Evolutionary conservation across 176 grass and related monocot species (phyloP).

Genomic region (Thalia dealbata): DNA sequence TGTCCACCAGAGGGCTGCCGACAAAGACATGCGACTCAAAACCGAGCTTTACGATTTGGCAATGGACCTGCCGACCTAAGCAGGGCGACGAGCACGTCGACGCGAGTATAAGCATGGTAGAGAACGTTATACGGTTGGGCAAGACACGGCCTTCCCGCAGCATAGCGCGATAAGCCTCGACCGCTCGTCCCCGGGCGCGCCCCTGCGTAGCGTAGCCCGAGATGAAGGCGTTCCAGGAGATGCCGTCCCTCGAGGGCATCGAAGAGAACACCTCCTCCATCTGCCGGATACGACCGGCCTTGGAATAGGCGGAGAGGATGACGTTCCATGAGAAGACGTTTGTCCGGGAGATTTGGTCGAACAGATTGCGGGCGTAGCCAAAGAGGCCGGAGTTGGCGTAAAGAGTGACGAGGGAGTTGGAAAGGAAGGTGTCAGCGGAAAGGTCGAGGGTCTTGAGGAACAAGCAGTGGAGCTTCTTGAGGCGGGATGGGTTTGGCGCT

Average conservation of each 20-base stretch:
- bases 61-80: constrained; percentile 47
- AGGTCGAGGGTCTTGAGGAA: constrained; percentile 25
- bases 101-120: constrained; percentile 35
- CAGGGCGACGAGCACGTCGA: constrained; percentile 6
- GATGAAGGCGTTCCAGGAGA: constrained; percentile 56
- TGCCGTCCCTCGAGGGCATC: constrained; percentile 27
- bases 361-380: constrained; percentile 28
- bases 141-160: constrained; percentile 15
- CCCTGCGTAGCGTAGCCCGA: constrained; percentile 24
- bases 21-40: constrained; percentile 40
- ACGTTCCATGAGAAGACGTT: constrained; percentile 49
- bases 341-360: constrained; percentile 32
- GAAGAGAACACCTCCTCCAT: constrained; percentile 28
- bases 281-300: constrained; percentile 1
- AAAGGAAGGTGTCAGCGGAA: constrained; percentile 25
- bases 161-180: constrained; percentile 17
- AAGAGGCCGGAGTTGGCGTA: constrained; percentile 31
- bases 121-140: constrained; percentile 46
- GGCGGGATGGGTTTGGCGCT: background rate
- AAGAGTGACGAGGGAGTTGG: constrained; percentile 33
- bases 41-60: constrained; percentile 32
- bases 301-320: constrained; percentile 41
- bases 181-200: constrained; percentile 1
- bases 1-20: constrained; percentile 37
- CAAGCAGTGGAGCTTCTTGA: constrained; percentile 27